These are phyloP conservation scores for Acanthamoeba triangularis DNA, from an alignment of 208 protist genomes.

Conservation along the genomic window DNA sequence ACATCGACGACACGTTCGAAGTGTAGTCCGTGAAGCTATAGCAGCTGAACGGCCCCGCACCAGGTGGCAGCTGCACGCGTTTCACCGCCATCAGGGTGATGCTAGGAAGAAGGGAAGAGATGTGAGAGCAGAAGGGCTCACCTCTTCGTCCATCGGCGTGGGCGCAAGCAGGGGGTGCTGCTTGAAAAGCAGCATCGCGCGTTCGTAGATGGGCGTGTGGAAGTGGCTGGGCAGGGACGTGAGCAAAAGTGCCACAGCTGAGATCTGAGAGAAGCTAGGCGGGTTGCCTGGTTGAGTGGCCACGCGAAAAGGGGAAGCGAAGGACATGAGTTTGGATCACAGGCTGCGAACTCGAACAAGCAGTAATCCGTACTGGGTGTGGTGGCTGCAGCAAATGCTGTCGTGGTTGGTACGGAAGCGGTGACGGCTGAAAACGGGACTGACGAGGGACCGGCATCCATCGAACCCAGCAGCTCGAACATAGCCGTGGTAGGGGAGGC, in stretches of 20 bases:
- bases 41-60: constrained; percentile 18
- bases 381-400: neutral
- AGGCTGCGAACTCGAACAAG: no score
- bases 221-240: constrained; percentile 25
- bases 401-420: neutral
- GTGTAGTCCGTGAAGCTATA: constrained; percentile 59
- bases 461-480: neutral
- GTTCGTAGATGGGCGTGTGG: constrained; percentile 55
- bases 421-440: neutral
- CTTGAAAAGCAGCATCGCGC: constrained; percentile 17
- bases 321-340: no score
- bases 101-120: neutral
- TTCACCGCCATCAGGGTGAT: neutral
- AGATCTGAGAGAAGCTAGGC: constrained; percentile 4
- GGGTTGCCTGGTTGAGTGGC: neutral
- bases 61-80: neutral
- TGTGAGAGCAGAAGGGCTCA: neutral
- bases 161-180: constrained; percentile 21
- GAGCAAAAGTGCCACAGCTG: neutral
- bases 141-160: constrained; percentile 9
- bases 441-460: neutral
- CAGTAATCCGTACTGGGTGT: neutral
- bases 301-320: neutral
- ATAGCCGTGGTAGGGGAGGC: neutral
- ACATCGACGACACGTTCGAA: neutral